Percentiles rank a stretch among this genome's conserved stretches.
Conservation (phyloP, 2,329 filamentous ascomycete species). For the Truncatella angustata region DNA sequence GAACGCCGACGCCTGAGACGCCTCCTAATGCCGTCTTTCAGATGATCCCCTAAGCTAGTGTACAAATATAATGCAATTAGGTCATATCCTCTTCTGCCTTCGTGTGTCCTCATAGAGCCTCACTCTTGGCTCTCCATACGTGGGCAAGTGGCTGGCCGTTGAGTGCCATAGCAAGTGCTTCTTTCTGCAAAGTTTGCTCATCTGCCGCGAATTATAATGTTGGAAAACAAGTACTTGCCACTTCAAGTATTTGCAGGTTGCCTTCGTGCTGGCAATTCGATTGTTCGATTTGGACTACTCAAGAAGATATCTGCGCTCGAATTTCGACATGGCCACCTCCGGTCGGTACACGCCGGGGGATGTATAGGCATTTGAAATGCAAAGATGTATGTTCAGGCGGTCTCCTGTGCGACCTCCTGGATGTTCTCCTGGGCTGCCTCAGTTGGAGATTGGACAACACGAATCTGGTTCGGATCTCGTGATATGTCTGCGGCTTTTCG, state of each 20-base stretch:
- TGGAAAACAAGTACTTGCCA: no score
- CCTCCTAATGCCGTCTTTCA: not conserved
- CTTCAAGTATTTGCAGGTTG: no score
- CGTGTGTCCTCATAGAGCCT: not conserved
- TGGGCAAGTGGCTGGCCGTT: not conserved
- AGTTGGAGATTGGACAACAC: conserved; percentile 32
- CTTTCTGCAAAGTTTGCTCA: not conserved
- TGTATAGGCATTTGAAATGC: no score
- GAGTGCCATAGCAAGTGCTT: not conserved
- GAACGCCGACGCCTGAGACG: not conserved
- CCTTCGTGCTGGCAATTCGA: no score
- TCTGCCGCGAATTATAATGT: no score
- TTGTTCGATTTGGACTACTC: no score
- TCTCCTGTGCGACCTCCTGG: not conserved
- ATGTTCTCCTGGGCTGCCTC: not conserved
- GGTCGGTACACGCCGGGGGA: no score
- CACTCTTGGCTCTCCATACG: not conserved
- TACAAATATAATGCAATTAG: not conserved
- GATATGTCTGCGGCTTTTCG: conserved; percentile 24
- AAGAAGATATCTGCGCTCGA: no score
- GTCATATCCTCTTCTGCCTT: not conserved
- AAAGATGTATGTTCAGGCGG: not conserved
- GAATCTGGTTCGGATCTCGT: conserved; percentile 30
- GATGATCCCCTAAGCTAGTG: not conserved
- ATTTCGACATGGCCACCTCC: no score